Evolutionary conservation across 768 basidiomycete genomes (phyloP), one percentile per base, ranked within the genome.

Genomic region (Cubamyces lactineus): DNA sequence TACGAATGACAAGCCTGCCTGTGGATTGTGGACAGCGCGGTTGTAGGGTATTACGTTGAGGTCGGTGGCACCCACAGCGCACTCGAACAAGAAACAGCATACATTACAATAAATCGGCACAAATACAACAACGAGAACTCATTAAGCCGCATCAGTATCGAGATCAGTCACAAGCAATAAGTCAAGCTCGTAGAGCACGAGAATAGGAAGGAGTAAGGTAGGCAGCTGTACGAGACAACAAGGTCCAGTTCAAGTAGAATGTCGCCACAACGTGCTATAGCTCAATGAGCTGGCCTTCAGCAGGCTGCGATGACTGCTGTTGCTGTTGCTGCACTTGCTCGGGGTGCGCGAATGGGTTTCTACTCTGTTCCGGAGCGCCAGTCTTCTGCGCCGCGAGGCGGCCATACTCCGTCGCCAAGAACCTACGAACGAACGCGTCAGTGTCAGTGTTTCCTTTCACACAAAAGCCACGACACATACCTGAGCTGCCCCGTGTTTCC

Each of bases 401-500:
- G 6, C 69, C 69, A 26, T 64, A 58, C 39, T 65, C 59, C 45
- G 69, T 70, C 40, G 65, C 59, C 21, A 61, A 52, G 42, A 56
- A 67, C 46, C 68, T 69, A 42, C 16, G 28, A 57, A 42, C 16
- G 28, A 57, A 8, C 23, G 16, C 26, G 30, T 40, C 17, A 34
- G 21, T 23, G 12, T 58, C 41, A 59, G 43, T 30, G 24, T 41
- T 3, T 39, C 19, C 26, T 9, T 26, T 5, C 21, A 7, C 3
- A 6, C 5, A 23, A 6, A 13, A 23, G 42, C 13, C 30, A 19
- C 12, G 19, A 26, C 52, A 48, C 78, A 65, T 58, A 84, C 79
- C 94, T 83, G 67, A 94, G 70, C 54, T 78, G 62, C 23, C 95
- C 95, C 24, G 84, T 65, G 72, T 97, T 97, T 57, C 95, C 95